Evolutionary conservation across 352 stramenopile species (phyloP).

Genomic region (Globisporangium radiosum): DNA sequence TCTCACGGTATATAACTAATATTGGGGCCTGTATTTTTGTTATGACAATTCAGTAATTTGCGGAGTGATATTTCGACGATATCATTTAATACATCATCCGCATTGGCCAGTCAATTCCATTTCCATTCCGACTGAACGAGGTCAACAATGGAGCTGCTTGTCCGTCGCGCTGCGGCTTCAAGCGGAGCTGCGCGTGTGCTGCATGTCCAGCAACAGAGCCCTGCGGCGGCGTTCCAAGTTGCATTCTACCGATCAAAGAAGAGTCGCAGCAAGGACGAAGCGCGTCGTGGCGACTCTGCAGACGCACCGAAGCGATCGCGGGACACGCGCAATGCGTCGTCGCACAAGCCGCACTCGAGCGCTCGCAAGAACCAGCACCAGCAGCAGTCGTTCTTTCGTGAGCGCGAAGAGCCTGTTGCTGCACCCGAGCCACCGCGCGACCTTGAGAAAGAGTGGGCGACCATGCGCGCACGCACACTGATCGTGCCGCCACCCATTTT

Average conservation of each 20-base stretch:
- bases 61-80: too few relatives aligned
- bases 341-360: conserved; percentile 9
- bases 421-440: conserved; percentile 3
- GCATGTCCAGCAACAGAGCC: conserved; percentile 6
- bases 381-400: conserved; percentile 1
- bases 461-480: conserved; percentile 31
- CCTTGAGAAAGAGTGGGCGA: conserved; percentile 37
- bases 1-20: too few relatives aligned
- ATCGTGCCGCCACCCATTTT: conserved; percentile 28
- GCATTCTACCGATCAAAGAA: conserved; percentile 52
- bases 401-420: neutral
- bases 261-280: conserved; percentile 31
- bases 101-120: too few relatives aligned
- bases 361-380: conserved; percentile 3
- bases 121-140: too few relatives aligned
- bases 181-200: conserved; percentile 39
- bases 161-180: neutral
- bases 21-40: too few relatives aligned
- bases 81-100: too few relatives aligned
- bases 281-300: conserved; percentile 5
- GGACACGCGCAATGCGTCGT: neutral
- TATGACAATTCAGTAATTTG: too few relatives aligned
- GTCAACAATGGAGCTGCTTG: neutral
- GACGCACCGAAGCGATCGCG: neutral
- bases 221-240: conserved; percentile 12